Percentiles rank a stretch among this genome's conserved stretches.
Conservation (phyloP, 768 basidiomycete species). For the Mycena galopus region DNA sequence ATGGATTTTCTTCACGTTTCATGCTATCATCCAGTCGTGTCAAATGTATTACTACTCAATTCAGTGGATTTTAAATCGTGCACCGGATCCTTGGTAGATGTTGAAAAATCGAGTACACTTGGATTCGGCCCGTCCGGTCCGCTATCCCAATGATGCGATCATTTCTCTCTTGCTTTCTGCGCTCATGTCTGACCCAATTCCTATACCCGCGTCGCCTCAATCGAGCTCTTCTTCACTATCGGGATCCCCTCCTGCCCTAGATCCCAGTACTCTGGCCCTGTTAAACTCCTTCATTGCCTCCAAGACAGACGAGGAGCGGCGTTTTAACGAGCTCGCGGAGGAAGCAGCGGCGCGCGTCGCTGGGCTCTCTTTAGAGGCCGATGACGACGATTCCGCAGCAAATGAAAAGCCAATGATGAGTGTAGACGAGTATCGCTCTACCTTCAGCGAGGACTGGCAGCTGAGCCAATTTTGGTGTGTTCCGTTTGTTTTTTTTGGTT, state of each 20-base stretch:
- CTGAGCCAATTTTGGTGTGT: conserved; percentile 66
- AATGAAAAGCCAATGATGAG: conserved; percentile 53
- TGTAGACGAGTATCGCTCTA: conserved; percentile 57
- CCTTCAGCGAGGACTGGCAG: conserved; percentile 65
- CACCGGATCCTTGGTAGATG: no score
- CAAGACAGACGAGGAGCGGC: conserved; percentile 58
- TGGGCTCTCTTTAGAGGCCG: conserved; percentile 45
- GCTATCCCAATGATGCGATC: neutral
- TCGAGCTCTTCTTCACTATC: conserved; percentile 45
- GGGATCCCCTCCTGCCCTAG: conserved; percentile 52
- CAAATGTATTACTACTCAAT: no score
- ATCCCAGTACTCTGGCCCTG: conserved; percentile 54
- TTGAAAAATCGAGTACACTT: neutral
- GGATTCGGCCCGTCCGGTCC: neutral
- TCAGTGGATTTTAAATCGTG: no score
- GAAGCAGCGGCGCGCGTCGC: conserved; percentile 51
- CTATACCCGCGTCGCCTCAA: conserved; percentile 36
- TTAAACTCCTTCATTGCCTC: conserved; percentile 54
- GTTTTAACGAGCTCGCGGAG: conserved; percentile 56
- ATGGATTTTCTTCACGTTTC: no score
- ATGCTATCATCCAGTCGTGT: no score
- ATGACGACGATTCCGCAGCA: conserved; percentile 38
- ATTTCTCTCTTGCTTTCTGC: conserved; percentile 1
- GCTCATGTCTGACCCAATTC: conserved; percentile 34
- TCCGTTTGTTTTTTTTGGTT: conserved; percentile 3